These are phyloP conservation scores for Clitoria ternatea DNA, from an alignment of 306 rosid species.

Conservation along the genomic window DNA sequence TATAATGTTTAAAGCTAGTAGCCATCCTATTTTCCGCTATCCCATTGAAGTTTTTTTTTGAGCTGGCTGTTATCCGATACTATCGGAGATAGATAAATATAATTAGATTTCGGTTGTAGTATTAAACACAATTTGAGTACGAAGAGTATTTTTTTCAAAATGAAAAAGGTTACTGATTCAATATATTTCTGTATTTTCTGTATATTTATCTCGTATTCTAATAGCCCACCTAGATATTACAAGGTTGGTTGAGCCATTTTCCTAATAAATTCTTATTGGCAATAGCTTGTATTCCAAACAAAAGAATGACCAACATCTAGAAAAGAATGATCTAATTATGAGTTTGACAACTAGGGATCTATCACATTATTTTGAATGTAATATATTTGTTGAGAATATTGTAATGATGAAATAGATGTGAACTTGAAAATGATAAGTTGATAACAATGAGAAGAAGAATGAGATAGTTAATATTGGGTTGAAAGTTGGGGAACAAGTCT, in stretches of 20 bases:
- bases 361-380: constrained; percentile 2
- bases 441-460: not conserved
- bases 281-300: not conserved
- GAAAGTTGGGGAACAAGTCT: not conserved
- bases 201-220: not conserved
- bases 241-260: not conserved
- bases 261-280: not conserved
- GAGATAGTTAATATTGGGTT: not conserved
- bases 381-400: constrained; percentile 11
- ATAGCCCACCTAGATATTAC: not conserved
- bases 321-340: not conserved
- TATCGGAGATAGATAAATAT: too few species aligned
- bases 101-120: not conserved
- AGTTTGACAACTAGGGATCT: not conserved
- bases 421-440: not conserved
- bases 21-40: too few species aligned
- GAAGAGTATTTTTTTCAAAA: not conserved
- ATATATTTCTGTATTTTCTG: not conserved
- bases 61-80: too few species aligned
- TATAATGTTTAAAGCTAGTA: too few species aligned
- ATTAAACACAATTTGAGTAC: not conserved
- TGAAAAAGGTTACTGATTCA: not conserved
- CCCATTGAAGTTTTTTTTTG: too few species aligned
- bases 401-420: not conserved
- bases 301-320: not conserved